These are phyloP conservation scores for Plasmodium malariae DNA, from an alignment of 169 alveolate species.

Conservation along the genomic window DNA sequence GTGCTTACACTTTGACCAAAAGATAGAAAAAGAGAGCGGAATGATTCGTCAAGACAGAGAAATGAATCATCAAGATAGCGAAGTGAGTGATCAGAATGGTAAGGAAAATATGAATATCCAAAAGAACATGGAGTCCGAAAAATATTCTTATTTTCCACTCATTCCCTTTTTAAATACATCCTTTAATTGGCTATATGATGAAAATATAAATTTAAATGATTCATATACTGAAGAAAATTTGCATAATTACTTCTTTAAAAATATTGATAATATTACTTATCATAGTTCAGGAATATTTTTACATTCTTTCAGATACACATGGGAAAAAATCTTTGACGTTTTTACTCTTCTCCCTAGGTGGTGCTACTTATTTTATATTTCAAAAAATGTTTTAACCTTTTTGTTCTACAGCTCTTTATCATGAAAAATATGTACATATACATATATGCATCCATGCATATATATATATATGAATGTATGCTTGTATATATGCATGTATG, in stretches of 20 bases:
- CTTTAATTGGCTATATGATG: constrained; percentile 75
- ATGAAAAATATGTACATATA: no score
- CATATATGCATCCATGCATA: no score
- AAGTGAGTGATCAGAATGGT: background rate
- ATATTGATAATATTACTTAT: constrained; percentile 41
- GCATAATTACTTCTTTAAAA: constrained; percentile 58
- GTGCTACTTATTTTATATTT: constrained; percentile 48
- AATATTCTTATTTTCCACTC: constrained; percentile 65
- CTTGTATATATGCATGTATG: no score
- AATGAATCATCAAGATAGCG: constrained; percentile 1
- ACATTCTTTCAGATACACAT: constrained; percentile 83
- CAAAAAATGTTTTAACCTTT: constrained; percentile 7
- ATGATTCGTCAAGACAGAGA: constrained; percentile 67
- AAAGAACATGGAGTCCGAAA: constrained; percentile 31
- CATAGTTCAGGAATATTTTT: constrained; percentile 84
- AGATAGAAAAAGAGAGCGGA: constrained; percentile 52
- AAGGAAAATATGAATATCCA: constrained; percentile 19
- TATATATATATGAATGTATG: no score
- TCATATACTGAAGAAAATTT: constrained; percentile 28
- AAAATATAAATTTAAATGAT: constrained; percentile 35
- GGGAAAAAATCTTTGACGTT: constrained; percentile 77
- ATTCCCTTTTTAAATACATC: constrained; percentile 65
- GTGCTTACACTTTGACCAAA: constrained; percentile 75
- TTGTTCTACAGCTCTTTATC: constrained; percentile 46
- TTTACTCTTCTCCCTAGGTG: constrained; percentile 76